These are phyloP conservation scores for Chaetothyriales sp. DNA, from an alignment of 2,329 filamentous ascomycete genomes.

Conservation along the genomic window DNA sequence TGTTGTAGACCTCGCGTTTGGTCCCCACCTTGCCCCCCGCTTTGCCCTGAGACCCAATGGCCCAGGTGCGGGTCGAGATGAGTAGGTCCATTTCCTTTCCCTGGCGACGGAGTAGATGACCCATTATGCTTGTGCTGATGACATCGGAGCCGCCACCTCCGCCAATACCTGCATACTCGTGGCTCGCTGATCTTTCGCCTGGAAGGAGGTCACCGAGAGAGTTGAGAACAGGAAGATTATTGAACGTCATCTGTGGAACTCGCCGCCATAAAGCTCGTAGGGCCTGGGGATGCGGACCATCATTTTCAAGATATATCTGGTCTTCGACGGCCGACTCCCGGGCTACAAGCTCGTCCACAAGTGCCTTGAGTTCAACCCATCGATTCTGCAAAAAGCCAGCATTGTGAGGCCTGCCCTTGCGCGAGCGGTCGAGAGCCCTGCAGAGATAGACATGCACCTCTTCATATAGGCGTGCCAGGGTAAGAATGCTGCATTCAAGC, in stretches of 20 bases:
- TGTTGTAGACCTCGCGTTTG: slow-evolving; percentile 15
- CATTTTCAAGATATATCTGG: slow-evolving; percentile 6
- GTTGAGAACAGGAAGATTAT: slow-evolving; percentile 6
- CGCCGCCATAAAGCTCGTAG: slow-evolving; percentile 4
- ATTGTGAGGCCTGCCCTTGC: slow-evolving; percentile 4
- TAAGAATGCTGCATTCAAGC: slow-evolving; percentile 6
- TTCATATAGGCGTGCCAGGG: slow-evolving; percentile 13
- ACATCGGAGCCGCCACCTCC: slow-evolving; percentile 16
- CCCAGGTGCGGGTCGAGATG: slow-evolving; percentile 15
- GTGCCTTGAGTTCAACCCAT: slow-evolving; percentile 5
- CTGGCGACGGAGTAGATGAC: slow-evolving; percentile 8
- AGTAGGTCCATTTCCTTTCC: slow-evolving; percentile 13
- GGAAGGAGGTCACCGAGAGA: slow-evolving; percentile 9
- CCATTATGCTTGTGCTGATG: slow-evolving; percentile 15
- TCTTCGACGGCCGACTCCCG: slow-evolving; percentile 3
- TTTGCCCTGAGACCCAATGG: slow-evolving; percentile 15
- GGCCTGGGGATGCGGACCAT: not conserved
- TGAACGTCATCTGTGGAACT: slow-evolving; percentile 10
- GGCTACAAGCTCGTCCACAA: slow-evolving; percentile 5
- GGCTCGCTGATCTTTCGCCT: slow-evolving; percentile 4
- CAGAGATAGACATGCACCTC: slow-evolving; percentile 12
- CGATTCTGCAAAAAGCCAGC: slow-evolving; percentile 5
- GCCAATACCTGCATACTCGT: slow-evolving; percentile 13
- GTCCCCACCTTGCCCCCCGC: slow-evolving; percentile 13
- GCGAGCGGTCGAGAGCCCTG: slow-evolving; percentile 2